phyloP scores from a whole-genome alignment of 345 rosid genomes.

The Bruguiera gymnorhiza region DNA sequence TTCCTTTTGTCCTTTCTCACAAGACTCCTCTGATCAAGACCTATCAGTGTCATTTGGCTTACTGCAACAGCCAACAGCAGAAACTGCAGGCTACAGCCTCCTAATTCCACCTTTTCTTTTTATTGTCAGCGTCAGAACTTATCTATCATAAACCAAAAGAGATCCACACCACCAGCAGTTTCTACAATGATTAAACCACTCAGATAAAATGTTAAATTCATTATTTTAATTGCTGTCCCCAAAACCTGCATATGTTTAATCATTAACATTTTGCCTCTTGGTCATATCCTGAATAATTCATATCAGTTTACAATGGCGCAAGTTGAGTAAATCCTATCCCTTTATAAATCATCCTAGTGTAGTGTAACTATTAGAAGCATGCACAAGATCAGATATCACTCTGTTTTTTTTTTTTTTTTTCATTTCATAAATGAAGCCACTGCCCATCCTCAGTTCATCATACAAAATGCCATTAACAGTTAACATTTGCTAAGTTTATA shows the following conservation, averaged over 20 bases:
- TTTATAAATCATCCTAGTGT: not conserved
- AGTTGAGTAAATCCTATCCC: not conserved
- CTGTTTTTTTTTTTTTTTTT: too few species aligned
- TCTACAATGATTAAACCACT: not conserved
- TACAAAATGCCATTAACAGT: too few species aligned
- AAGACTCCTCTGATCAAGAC: too few species aligned
- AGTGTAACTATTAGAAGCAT: not conserved
- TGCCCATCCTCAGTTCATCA: too few species aligned
- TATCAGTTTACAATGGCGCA: not conserved
- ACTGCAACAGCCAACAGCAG: too few species aligned
- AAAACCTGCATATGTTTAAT: not conserved
- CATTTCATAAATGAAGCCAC: too few species aligned
- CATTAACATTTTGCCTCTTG: not conserved
- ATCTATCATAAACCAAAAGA: not conserved
- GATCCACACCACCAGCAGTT: not conserved
- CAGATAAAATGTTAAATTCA: not conserved
- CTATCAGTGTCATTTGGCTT: too few species aligned
- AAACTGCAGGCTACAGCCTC: too few species aligned
- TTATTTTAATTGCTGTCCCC: not conserved
- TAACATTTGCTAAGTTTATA: not conserved
- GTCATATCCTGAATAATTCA: not conserved
- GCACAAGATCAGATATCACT: too few species aligned
- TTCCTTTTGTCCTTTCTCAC: too few species aligned
- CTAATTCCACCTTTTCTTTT: not conserved
- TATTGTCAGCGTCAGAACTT: not conserved